These are phyloP conservation scores for Solanum medicagineum DNA, from an alignment of 257 asterid species.

Conservation along the genomic window DNA sequence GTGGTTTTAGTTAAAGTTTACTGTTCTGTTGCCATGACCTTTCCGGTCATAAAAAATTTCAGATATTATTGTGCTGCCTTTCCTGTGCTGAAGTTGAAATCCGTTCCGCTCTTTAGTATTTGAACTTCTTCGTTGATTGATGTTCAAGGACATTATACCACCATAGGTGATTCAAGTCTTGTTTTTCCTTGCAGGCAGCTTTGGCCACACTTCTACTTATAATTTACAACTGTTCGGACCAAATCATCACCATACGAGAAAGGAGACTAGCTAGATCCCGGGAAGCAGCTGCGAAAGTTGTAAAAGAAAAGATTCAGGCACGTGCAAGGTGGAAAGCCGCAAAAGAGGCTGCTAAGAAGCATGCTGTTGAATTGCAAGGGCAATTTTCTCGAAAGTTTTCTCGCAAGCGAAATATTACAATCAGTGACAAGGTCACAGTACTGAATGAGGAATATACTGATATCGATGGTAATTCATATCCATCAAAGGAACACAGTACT, in stretches of 20 bases:
- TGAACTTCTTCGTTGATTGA: background rate
- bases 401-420: constrained; percentile 20
- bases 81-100: background rate
- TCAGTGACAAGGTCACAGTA: constrained; percentile 27
- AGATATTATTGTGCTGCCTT: background rate
- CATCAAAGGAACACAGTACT: constrained; percentile 5
- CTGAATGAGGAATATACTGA: constrained; percentile 11
- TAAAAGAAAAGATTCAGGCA: constrained; percentile 61
- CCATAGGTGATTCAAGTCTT: background rate
- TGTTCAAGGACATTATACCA: background rate
- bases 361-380: constrained; percentile 47
- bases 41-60: background rate
- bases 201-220: constrained; percentile 69
- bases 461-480: background rate
- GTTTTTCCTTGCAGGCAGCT: constrained; percentile 48
- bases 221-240: constrained; percentile 84
- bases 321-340: constrained; percentile 89
- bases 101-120: background rate
- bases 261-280: constrained; percentile 75
- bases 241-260: constrained; percentile 68
- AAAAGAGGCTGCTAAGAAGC: constrained; percentile 83
- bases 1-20: background rate
- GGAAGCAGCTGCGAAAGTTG: constrained; percentile 89
- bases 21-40: background rate
- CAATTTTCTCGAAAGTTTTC: constrained; percentile 68